These are phyloP conservation scores for Agrocybe chaxingu DNA, from an alignment of 768 basidiomycete species.

Conservation along the genomic window DNA sequence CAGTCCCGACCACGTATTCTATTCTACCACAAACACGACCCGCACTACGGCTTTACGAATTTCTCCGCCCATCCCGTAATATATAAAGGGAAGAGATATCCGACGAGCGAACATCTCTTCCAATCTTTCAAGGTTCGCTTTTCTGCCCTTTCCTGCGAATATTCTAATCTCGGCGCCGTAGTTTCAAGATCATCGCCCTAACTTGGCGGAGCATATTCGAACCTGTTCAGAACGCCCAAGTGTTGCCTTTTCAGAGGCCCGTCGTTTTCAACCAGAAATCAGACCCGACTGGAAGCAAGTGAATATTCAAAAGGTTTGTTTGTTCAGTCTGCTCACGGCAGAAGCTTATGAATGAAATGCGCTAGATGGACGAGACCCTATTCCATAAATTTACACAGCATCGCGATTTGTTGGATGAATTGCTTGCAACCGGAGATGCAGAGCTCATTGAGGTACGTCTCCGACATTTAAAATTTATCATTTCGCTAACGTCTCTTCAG, in stretches of 20 bases:
- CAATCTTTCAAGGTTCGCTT: conserved; percentile 68
- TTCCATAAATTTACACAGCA: conserved; percentile 75
- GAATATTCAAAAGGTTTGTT: conserved; percentile 57
- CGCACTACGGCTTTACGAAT: conserved; percentile 71
- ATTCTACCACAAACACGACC: conserved; percentile 63
- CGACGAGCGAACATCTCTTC: conserved; percentile 76
- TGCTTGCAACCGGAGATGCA: conserved; percentile 62
- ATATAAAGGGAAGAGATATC: conserved; percentile 63
- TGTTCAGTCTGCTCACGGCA: not conserved
- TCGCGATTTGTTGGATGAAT: conserved; percentile 49
- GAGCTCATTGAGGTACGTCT: conserved; percentile 63
- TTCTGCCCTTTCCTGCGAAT: not conserved
- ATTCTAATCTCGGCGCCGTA: conserved; percentile 20
- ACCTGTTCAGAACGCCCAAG: conserved; percentile 61
- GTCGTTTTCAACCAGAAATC: conserved; percentile 58
- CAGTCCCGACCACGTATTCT: conserved; percentile 38
- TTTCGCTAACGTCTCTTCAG: conserved; percentile 28
- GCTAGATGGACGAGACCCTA: conserved; percentile 63
- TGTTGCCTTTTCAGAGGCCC: conserved; percentile 63
- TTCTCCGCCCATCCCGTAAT: conserved; percentile 65
- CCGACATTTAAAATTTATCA: not conserved
- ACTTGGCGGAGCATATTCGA: conserved; percentile 67
- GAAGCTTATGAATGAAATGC: not conserved
- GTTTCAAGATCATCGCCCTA: conserved; percentile 58
- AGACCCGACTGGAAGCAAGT: conserved; percentile 60